phyloP scores from a whole-genome alignment of 2,329 filamentous ascomycete genomes.

The Cercospora zeae-maydis region DNA sequence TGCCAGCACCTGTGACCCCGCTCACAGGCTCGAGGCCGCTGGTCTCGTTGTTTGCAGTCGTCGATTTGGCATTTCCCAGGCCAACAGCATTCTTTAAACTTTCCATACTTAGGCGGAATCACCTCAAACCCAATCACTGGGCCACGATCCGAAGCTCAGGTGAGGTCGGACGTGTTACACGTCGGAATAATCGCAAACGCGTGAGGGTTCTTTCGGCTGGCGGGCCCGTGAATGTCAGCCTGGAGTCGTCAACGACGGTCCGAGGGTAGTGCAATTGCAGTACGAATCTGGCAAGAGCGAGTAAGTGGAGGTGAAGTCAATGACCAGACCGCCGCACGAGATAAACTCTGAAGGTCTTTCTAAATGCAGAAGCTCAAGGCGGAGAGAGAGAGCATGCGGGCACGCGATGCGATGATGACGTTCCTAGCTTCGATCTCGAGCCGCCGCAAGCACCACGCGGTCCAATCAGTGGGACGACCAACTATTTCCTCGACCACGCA shows the following conservation, averaged over 20 bases:
- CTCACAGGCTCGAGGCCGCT: slow-evolving; percentile 4
- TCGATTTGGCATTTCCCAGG: slow-evolving; percentile 4
- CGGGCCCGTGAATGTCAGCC: background rate
- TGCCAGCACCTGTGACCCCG: slow-evolving; percentile 14
- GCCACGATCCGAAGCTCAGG: background rate
- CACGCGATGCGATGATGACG: slow-evolving; percentile 6
- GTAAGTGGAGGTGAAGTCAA: background rate
- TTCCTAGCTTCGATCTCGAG: slow-evolving; percentile 7
- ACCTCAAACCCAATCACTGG: background rate
- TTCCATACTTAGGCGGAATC: slow-evolving; percentile 7
- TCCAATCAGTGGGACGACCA: slow-evolving; percentile 5
- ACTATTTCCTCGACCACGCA: background rate
- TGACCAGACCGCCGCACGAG: slow-evolving; percentile 3
- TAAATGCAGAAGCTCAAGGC: background rate
- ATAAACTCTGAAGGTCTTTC: slow-evolving; percentile 3
- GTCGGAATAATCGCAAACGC: background rate
- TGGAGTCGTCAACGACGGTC: background rate
- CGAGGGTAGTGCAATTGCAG: background rate
- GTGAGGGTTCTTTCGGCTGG: background rate
- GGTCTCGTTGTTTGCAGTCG: slow-evolving; percentile 6
- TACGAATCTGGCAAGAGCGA: background rate
- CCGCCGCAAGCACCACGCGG: background rate
- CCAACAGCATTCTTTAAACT: slow-evolving; percentile 12
- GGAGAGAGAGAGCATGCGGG: slow-evolving; percentile 5
- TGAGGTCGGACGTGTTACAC: background rate